Evolutionary conservation across 192 early-diverging fungal genomes (phyloP), one percentile per base, ranked within the genome.

Genomic region (Podila epicladia): DNA sequence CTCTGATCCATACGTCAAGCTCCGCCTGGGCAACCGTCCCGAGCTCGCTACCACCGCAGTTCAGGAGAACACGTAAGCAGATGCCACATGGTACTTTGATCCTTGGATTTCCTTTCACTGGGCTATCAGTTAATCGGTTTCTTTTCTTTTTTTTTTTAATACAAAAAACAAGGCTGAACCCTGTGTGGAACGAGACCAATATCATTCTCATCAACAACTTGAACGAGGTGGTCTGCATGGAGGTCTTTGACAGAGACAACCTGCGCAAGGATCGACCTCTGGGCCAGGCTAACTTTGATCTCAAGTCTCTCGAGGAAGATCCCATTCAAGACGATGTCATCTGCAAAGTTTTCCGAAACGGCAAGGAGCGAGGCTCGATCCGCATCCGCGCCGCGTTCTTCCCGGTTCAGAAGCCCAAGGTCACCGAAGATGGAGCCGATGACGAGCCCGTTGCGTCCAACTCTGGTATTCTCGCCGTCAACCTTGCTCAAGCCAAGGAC

Each of bases 171-270:
- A 45, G 41, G 2, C 67, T 85, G 66, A 89, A 95, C 72, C 97
- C 98, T 61, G 83, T 90, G 51, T 99, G 96, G 95, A 88, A 95
- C 65, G 91, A 97, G 74, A 95, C 91, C 20, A 78, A 91, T 59
- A 88, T 86, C 41, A 83, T 98, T 57, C 79, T 96, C 37, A 83
- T 99, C 63, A 92, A 92, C 58, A 93, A 88, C 74, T 82, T 91
- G 69, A 87, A 91, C 9, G 95, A 97, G 51, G 85, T 87, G 31
- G 82, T 99, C 20, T 82, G 86, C 64, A 85, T 98, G 53, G 92
- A 97, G 72, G 78, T 98, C 65, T 90, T 91, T 65, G 95, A 99
- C 86, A 90, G 87, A 71, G 93, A 97, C 71, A 87, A 85, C 41
- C 76, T 93, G 22, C 82, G 86, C 64, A 90, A 92, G 75, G 93